A percentile compares a stretch with the other conserved stretches of the same genome.
Evolutionary conservation across 2,329 filamentous ascomycete genomes (phyloP).

Genomic region (Aspergillus tanneri): DNA sequence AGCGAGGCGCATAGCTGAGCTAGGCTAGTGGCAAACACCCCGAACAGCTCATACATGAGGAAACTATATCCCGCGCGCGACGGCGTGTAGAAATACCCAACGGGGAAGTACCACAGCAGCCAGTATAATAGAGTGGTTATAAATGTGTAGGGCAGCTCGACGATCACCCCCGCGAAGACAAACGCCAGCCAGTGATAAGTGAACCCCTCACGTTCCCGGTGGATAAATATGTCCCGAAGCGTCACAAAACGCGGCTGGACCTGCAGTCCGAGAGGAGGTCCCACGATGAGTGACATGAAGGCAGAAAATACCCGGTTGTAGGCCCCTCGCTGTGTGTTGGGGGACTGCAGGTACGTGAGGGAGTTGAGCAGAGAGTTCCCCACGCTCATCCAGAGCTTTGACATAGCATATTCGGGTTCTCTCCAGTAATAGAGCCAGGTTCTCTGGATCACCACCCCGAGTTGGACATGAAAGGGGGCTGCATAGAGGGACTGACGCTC

Average conservation of each 20-base stretch:
- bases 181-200: constrained; percentile 18
- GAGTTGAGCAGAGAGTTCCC: constrained; percentile 13
- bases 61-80: constrained; percentile 77
- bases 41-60: constrained; percentile 78
- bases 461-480: constrained; percentile 49
- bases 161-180: constrained; percentile 9
- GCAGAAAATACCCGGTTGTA: constrained; percentile 6
- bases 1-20: constrained; percentile 67
- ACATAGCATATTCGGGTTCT: constrained; percentile 12
- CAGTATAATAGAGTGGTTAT: constrained; percentile 76
- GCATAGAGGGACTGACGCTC: constrained; percentile 9
- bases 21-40: constrained; percentile 59
- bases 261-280: constrained; percentile 6
- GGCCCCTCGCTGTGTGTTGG: not conserved
- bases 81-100: constrained; percentile 62
- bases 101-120: constrained; percentile 76
- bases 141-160: constrained; percentile 40
- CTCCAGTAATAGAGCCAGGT: constrained; percentile 19
- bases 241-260: constrained; percentile 17
- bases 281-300: constrained; percentile 8
- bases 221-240: constrained; percentile 11
- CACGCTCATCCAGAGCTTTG: constrained; percentile 10
- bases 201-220: constrained; percentile 13
- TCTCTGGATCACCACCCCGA: constrained; percentile 58
- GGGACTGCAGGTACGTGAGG: constrained; percentile 6